Conservation (phyloP, 2,329 filamentous ascomycete genomes). For the Cordyceps sp. region DNA sequence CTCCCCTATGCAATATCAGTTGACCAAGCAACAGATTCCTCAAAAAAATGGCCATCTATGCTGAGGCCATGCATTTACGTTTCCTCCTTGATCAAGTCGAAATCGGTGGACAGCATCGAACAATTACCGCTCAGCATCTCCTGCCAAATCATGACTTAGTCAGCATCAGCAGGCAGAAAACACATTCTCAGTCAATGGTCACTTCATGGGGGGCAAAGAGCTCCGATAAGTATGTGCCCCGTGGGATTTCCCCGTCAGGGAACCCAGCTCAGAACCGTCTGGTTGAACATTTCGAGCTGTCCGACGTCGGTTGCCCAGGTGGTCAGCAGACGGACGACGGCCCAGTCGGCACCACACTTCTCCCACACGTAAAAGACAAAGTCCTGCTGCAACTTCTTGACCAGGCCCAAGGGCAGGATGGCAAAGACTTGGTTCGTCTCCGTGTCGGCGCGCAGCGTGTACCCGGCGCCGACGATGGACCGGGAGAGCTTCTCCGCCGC, state of each 20-base stretch:
- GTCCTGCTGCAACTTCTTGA: constrained; percentile 20
- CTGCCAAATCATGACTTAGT: no score
- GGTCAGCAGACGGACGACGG: constrained; percentile 27
- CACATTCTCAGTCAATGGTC: no score
- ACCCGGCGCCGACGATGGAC: constrained; percentile 24
- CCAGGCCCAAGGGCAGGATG: constrained; percentile 19
- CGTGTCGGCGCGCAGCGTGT: constrained; percentile 22
- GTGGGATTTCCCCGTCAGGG: not conserved
- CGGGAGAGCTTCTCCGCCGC: constrained; percentile 25
- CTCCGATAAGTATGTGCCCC: no score
- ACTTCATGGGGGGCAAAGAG: no score
- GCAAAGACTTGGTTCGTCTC: constrained; percentile 36
- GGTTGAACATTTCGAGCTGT: constrained; percentile 21
- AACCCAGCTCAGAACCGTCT: constrained; percentile 10
- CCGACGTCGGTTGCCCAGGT: constrained; percentile 30
- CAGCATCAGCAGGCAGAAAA: no score
- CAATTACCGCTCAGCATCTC: no score
- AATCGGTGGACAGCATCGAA: no score
- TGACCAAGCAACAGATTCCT: no score
- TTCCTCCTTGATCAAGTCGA: no score
- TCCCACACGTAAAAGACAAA: constrained; percentile 33
- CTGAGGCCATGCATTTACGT: no score
- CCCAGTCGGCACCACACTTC: constrained; percentile 17
- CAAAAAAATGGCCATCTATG: no score
- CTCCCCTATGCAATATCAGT: no score